Evolutionary conservation across 441 rosid species (phyloP), one percentile per base, ranked within the genome.

Genomic region (Melastoma candidum): DNA sequence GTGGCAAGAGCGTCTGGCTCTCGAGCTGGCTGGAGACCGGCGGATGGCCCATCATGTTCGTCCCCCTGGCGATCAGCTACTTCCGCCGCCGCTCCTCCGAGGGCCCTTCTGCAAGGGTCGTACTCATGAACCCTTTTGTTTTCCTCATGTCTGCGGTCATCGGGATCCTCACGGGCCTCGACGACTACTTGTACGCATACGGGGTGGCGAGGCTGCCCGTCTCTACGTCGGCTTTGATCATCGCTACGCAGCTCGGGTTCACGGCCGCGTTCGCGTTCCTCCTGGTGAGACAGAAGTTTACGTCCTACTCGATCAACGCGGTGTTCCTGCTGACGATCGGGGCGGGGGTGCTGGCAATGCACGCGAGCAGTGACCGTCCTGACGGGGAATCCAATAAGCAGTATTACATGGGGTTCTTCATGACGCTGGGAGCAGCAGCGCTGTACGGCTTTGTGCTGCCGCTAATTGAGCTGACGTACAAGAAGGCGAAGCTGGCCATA

Each of bases 391-490:
- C 67, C 8, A 8, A 44, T 8, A 39, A 24, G 52, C 26, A 3
- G 51, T 63, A 63, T 45, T 44, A 48, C 13, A 2, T 47, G 12
- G 67, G 67, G 47, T 63, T 63, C 49, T 2, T 63, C 26, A 63
- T 56, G 67, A 63, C 53, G n/a, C 12, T 56, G 7, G 57, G 24
- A 8, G 83, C 94, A 48, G 70, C 94, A 2, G 74, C 53, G 10
- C 66, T 82, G 1, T 82, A 82, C 14, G 89, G 86, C 39, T 74
- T 80, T 26, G 66, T 80, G 13, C 69, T 84, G 14, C 86, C 87
- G 0, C 63, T 70, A 26, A 62, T 82, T 12, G 94, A 82, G 74
- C 65, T 82, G 29, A 75, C 78, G 26, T 85, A 82, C 73, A 82
- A 71, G 71, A 84, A 79, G 65, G 82, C 81, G 46, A 63, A 66